A percentile compares a stretch with the other conserved stretches of the same genome.
Evolutionary conservation across 2,329 filamentous ascomycete genomes (phyloP).

Genomic region (Akanthomyces lecanii): DNA sequence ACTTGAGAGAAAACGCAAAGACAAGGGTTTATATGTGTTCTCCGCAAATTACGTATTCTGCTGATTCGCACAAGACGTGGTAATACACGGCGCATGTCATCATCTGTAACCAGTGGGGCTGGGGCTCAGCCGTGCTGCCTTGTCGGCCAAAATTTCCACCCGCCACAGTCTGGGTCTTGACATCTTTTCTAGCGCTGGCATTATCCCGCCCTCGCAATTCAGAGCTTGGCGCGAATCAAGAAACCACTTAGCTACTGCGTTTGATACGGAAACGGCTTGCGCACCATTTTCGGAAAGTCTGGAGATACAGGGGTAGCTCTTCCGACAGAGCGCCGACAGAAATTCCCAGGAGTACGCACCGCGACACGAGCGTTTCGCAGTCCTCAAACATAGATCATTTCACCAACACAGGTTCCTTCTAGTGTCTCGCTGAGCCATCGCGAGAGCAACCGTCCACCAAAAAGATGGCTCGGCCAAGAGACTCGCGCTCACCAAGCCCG

Average conservation of each 20-base stretch:
- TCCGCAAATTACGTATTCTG: no score
- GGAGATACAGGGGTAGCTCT: neutral
- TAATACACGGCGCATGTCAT: neutral
- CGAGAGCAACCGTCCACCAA: slow-evolving; percentile 1
- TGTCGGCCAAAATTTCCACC: neutral
- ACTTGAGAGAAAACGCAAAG: no score
- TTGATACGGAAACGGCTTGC: neutral
- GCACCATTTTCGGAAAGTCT: neutral
- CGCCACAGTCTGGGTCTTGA: neutral
- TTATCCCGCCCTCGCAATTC: neutral
- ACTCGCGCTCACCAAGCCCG: slow-evolving; percentile 86
- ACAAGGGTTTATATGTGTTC: no score
- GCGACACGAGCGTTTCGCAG: slow-evolving; percentile 15
- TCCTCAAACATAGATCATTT: slow-evolving; percentile 11
- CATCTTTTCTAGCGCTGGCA: neutral
- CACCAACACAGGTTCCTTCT: slow-evolving; percentile 15
- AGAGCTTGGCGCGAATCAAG: neutral
- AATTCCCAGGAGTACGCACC: slow-evolving; percentile 15
- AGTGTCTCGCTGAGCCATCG: slow-evolving; percentile 12
- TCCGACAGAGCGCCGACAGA: slow-evolving; percentile 3
- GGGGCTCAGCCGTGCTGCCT: slow-evolving; percentile 9
- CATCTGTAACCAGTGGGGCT: neutral
- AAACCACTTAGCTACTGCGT: neutral
- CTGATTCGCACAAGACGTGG: no score
- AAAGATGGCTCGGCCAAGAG: slow-evolving; percentile 59